Evolutionary conservation across 176 grass and related monocot genomes (phyloP), one percentile per base, ranked within the genome.

Genomic region (Triticum monococcum): DNA sequence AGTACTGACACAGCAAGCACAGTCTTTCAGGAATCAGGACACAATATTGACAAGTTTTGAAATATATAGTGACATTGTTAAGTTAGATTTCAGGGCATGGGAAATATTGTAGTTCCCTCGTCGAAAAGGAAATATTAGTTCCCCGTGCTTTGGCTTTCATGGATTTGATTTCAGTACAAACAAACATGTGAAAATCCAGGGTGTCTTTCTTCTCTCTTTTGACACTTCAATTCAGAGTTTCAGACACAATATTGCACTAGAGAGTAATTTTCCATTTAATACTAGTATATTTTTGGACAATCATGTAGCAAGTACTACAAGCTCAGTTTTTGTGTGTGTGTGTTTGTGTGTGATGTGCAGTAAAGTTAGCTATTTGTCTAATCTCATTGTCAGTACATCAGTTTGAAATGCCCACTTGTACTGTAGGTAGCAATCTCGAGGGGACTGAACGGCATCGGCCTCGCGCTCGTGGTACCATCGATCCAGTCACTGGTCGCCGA

Each of bases 401-500:
- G 18, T 46, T 75, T 12, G 6, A 84, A 75, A 9, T 23, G 30
- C 30, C 14, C 41, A 67, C 28, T 67, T 52, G 43, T 9, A 18
- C 81, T 24, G 7, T 79, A 98, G 96, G 90, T 98, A 26, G 96
- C 96, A 82, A 81, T 95, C 56, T 84, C 93, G 32, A 92, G 96
- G 73, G 96, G 86, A 50, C 79, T 98, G 82, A 98, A 98, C 50
- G 93, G 96, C 46, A 60, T 98, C 17, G 90, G 93, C 3, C 87
- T 98, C 10, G 93, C 96, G 32, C 79, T 98, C n/a, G 96, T 94
- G 26, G 84, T 91, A 33, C 96, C 93, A 0, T 77, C 96, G 9
- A 94, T 98, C 75, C 93, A 94, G 84, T 94, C 96, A 14, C 76
- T 98, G 78, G 92, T 98, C 0, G 96, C 96, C 1, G 91, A 98